Percentiles rank a stretch among this genome's conserved stretches.
phyloP scores from a whole-genome alignment of 1,139 yeast genomes.

The Candida smagusa region DNA sequence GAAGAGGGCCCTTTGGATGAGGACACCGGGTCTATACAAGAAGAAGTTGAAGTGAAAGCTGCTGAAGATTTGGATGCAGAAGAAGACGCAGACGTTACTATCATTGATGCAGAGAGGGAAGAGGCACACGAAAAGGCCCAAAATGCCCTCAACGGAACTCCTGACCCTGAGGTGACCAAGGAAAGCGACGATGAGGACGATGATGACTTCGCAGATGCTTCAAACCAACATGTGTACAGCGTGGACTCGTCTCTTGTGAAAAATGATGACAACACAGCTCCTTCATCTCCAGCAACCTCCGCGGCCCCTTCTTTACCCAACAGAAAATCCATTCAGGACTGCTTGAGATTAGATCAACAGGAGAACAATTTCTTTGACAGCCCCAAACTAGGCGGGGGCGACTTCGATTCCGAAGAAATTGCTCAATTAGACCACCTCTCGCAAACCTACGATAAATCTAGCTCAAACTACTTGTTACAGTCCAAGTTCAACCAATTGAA shows the following conservation, averaged over 20 bases:
- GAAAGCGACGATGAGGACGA: neutral
- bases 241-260: conserved; percentile 3
- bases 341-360: conserved; percentile 27
- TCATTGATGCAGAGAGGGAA: conserved; percentile 7
- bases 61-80: conserved; percentile 26
- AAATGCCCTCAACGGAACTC: neutral
- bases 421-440: conserved; percentile 16
- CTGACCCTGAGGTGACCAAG: neutral
- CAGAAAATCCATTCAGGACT: conserved; percentile 27
- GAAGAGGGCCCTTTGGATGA: conserved; percentile 24
- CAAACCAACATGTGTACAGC: conserved; percentile 1
- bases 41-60: neutral
- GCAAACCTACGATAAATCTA: conserved; percentile 21
- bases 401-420: conserved; percentile 7
- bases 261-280: neutral
- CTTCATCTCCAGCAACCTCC: conserved; percentile 8
- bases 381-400: conserved; percentile 2
- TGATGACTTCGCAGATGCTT: conserved; percentile 1
- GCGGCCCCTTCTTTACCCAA: conserved; percentile 23
- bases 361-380: conserved; percentile 13
- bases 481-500: conserved; percentile 32
- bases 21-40: conserved; percentile 3
- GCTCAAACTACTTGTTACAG: conserved; percentile 33
- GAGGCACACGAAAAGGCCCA: conserved; percentile 1
- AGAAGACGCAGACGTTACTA: conserved; percentile 17